Evolutionary conservation across 805 yeast genomes (phyloP), one percentile per base, ranked within the genome.

Genomic region (Zygoascus biomembranicola): DNA sequence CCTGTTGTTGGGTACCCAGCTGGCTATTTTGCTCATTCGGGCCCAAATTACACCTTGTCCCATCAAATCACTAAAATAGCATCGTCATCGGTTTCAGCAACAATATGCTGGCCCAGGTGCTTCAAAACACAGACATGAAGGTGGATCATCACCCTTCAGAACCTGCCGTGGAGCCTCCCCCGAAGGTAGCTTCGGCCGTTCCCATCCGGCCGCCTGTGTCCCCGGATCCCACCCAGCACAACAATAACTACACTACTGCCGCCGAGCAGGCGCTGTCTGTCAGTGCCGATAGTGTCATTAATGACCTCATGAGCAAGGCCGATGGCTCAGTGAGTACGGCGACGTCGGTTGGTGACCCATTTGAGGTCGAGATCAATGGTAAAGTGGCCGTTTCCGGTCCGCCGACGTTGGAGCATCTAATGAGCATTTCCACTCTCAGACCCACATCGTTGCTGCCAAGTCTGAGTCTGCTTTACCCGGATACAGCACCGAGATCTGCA

Each of bases 401-500:
- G 23, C 16, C 44, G 2, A 42, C 32, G 8, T 14, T n/a, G 16
- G 19, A 44, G 20, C 23, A 44, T 13, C 20, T 20, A 5, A 23
- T 46, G 20, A 46, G 41, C 49, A 32, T 46, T 16, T 46, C 41
- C 6, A 46, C 49, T 13, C 47, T 55, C 19, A 47, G 59, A 16
- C 51, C 59, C 14, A 49, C 58, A 1, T 52, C 57, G 8, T 44
- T 43, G 28, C 45, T 56, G 6, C 56, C 63, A 11, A 52, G 57
- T 4, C 41, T 62, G 18, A 63, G 67, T 39, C 57, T 69, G 49
- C 58, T 69, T 50, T 69, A 65, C 52, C 68, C 73, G 26, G 73
- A 69, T 57, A 69, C 73, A 14, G 72, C 72, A 4, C 72, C 72
- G 2, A 57, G 70, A 19, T 57, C 63, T 19, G 61, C 64, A 11